Conservation (phyloP, 768 basidiomycete species). For the Leccinum imitatum region DNA sequence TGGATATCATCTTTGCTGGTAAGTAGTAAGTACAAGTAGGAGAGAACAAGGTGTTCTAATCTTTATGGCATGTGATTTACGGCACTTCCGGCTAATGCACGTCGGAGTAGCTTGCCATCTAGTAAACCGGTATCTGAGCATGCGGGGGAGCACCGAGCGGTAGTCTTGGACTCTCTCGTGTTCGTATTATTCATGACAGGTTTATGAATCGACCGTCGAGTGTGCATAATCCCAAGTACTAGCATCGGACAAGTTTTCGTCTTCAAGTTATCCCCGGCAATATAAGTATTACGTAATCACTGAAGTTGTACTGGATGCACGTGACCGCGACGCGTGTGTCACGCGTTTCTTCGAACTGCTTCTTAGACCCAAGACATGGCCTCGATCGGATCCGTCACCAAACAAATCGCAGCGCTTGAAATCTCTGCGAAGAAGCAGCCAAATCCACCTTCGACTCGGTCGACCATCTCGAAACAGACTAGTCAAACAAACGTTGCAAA, state of each 20-base stretch:
- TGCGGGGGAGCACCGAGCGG: too few relatives aligned
- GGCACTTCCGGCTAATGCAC: not conserved
- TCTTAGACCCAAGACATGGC: slow-evolving; percentile 36
- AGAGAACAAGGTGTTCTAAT: not conserved
- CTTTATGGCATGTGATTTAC: not conserved
- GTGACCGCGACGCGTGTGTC: slow-evolving; percentile 30
- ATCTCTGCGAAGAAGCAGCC: slow-evolving; percentile 53
- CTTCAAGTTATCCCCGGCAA: too few relatives aligned
- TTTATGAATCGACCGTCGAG: too few relatives aligned
- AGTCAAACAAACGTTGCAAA: slow-evolving; percentile 65
- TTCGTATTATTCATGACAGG: too few relatives aligned
- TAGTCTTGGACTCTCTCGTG: too few relatives aligned
- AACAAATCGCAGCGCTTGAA: slow-evolving; percentile 69
- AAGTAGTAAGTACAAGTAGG: too few relatives aligned
- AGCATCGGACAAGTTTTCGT: too few relatives aligned
- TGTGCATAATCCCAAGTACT: not conserved
- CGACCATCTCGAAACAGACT: slow-evolving; percentile 50
- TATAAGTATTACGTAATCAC: not conserved
- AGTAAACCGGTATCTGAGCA: too few relatives aligned
- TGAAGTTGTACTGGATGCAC: slow-evolving; percentile 12
- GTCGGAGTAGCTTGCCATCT: not conserved
- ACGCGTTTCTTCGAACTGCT: not conserved
- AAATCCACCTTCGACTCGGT: slow-evolving; percentile 28
- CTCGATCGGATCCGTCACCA: slow-evolving; percentile 53
- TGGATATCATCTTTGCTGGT: slow-evolving; percentile 40